Base-by-base conservation (phyloP, 331 rosid genomes). In the Rosa hybrid region DNA sequence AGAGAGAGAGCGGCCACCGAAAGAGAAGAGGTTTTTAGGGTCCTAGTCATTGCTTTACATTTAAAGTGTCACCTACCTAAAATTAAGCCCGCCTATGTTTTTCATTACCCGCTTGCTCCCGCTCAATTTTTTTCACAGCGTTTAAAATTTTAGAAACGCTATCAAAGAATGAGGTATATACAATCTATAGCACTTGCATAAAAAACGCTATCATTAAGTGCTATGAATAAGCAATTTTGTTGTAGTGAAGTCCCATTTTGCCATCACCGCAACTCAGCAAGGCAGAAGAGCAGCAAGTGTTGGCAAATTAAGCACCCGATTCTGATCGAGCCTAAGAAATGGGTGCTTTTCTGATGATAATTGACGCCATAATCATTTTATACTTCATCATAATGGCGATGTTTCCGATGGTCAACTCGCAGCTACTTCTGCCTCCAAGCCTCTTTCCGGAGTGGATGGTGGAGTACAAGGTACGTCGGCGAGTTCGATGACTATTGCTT, bases 391-490 rank as follows among this genome's bases (percentile, higher is more conserved):
- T 86, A 5, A 79, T 86, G 49, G 90, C 90, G 8, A 81, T 68
- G 2, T 88, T 90, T 8, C 90, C 97, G 27, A 75, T 89, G 4
- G 68, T 94, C 1, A 90, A 89, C 74, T 86, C 85, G 30, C 97
- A 94, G 84, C 68, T 83, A n/a, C 76, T 84, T 73, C 88, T 91
- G 0, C 94, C 92, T 48, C 78, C 3, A 1, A 50, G 80, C 75
- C 60, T 87, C 81, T 83, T 84, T 73, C 94, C 93, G 3, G 81
- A 82, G 17, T 38, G 83, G 39, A 80, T 92, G 17, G 73, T 88
- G 39, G 81, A 87, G 50, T 81, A 89, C 14, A 27, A 27, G 89
- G 84, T 92, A 88, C 81, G 44, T 76, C 6, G 48, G 64, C 39
- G 86, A 83, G 69, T 94, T 67, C 17, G 90, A 76, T 13, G 92